Conservation (phyloP, 352 stramenopile species). For the Globisporangium abappressorium region DNA sequence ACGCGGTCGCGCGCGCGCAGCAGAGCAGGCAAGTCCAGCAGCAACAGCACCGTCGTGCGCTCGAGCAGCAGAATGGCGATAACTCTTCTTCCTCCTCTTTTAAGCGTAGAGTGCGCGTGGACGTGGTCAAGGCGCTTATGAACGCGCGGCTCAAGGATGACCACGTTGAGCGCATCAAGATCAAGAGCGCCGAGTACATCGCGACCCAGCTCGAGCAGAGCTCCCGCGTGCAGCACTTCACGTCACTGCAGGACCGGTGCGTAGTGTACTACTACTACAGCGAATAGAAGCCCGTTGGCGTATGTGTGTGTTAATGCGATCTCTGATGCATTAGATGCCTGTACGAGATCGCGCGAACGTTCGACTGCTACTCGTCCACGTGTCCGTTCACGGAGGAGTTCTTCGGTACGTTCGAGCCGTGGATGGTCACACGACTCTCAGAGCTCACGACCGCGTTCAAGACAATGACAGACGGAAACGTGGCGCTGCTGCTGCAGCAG, state of each 20-base stretch:
- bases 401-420: constrained; percentile 67
- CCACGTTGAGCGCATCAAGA: constrained; percentile 66
- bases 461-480: constrained; percentile 67
- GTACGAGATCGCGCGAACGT: constrained; percentile 69
- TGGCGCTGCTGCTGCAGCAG: constrained; percentile 55
- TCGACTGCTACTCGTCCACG: constrained; percentile 60
- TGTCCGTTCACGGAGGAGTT: constrained; percentile 62
- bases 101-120: constrained; percentile 62
- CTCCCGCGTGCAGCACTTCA: constrained; percentile 28
- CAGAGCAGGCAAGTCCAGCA: constrained; percentile 34
- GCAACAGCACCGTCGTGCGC: constrained; percentile 38
- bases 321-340: constrained; percentile 40
- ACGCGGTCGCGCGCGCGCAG: constrained; percentile 24
- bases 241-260: constrained; percentile 64
- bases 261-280: not conserved
- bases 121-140: constrained; percentile 68
- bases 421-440: constrained; percentile 70
- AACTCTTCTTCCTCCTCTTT: constrained; percentile 23
- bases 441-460: constrained; percentile 67
- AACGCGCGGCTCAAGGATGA: constrained; percentile 74
- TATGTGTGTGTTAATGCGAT: not conserved
- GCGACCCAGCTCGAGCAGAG: constrained; percentile 54
- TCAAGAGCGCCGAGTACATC: constrained; percentile 56
- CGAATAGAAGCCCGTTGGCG: not conserved
- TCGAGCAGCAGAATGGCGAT: constrained; percentile 26